Percentiles rank a stretch among this genome's conserved stretches.
phyloP scores from a whole-genome alignment of 495 filamentous ascomycete species.

The Penicillium silybi region DNA sequence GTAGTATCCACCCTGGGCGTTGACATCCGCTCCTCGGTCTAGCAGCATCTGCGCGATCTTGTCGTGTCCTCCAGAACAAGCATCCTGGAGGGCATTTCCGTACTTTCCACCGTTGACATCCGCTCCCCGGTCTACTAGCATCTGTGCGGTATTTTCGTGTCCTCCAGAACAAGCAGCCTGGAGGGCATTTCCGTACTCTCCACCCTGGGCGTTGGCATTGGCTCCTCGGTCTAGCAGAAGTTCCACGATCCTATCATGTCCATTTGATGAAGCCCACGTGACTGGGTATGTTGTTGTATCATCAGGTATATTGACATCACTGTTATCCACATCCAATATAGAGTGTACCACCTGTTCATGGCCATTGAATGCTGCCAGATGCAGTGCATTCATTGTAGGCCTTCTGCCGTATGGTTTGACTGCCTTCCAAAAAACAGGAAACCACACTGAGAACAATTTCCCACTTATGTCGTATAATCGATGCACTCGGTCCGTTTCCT shows the following conservation, averaged over 20 bases:
- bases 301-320: constrained; percentile 7
- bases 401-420: neutral
- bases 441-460: constrained; percentile 11
- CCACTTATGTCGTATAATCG: constrained; percentile 8
- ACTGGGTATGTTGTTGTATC: neutral
- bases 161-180: constrained; percentile 5
- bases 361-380: constrained; percentile 17
- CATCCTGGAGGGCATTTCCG: neutral
- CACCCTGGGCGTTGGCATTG: no score
- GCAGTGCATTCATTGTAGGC: constrained; percentile 12
- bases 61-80: neutral
- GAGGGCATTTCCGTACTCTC: constrained; percentile 15
- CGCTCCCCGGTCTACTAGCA: neutral
- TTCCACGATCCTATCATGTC: constrained; percentile 2
- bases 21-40: neutral
- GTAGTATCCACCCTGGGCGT: neutral
- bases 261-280: neutral
- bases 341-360: constrained; percentile 12
- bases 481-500: constrained; percentile 2
- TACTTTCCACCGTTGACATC: neutral
- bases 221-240: neutral
- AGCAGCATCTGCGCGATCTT: neutral
- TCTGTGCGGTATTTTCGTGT: neutral
- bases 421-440: constrained; percentile 16
- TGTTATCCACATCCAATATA: constrained; percentile 17